phyloP scores from a whole-genome alignment of 2,329 filamentous ascomycete genomes.

The Colletotrichum paranaense region DNA sequence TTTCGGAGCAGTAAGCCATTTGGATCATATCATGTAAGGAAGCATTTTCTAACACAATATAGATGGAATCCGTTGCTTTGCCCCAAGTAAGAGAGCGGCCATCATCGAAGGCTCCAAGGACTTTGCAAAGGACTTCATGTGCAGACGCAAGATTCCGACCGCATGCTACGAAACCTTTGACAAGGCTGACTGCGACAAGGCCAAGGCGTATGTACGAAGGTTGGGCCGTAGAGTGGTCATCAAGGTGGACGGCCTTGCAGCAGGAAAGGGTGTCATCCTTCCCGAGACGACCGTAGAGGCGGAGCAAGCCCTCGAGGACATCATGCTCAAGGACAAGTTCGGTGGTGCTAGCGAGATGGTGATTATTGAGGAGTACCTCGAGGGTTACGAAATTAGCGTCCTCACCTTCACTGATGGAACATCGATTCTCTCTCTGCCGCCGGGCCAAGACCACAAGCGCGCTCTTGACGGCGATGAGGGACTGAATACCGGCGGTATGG shows the following conservation, averaged over 20 bases:
- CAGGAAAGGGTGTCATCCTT: constrained; percentile 95
- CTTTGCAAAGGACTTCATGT: constrained; percentile 98
- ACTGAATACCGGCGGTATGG: constrained; percentile 97
- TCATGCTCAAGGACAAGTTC: constrained; percentile 91
- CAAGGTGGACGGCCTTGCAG: constrained; percentile 92
- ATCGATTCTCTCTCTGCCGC: constrained; percentile 83
- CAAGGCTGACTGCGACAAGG: constrained; percentile 71
- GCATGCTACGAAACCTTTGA: constrained; percentile 91
- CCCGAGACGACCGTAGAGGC: constrained; percentile 86
- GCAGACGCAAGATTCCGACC: constrained; percentile 87
- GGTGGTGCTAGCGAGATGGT: constrained; percentile 89
- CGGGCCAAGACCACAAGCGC: constrained; percentile 96
- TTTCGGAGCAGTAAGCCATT: constrained; percentile 64
- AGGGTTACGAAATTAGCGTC: constrained; percentile 92
- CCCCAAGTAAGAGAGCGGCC: constrained; percentile 85
- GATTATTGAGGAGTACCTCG: constrained; percentile 93
- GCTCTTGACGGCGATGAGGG: constrained; percentile 91
- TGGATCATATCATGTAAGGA: too few species aligned
- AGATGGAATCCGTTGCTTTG: constrained; percentile 84
- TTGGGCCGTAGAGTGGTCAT: constrained; percentile 84
- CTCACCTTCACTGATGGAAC: constrained; percentile 92
- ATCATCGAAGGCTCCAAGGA: constrained; percentile 96
- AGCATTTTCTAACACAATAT: neutral
- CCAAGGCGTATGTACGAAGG: constrained; percentile 78
- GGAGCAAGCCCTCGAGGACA: constrained; percentile 82